These are phyloP conservation scores for Trypethelium eluteriae DNA, from an alignment of 495 filamentous ascomycete genomes.

Conservation along the genomic window DNA sequence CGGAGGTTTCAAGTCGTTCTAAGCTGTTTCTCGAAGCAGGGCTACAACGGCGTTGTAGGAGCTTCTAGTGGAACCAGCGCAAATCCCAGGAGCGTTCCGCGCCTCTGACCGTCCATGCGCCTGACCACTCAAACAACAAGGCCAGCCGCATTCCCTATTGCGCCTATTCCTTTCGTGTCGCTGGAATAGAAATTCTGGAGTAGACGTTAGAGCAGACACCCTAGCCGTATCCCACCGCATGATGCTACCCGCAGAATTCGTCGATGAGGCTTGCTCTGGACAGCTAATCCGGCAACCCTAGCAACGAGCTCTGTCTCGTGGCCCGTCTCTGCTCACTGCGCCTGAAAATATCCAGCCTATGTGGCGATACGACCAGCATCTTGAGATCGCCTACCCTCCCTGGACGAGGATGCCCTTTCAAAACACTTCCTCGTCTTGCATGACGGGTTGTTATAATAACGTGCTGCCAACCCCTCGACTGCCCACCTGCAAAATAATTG, in stretches of 20 bases:
- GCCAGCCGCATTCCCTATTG: neutral
- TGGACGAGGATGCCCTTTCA: slow-evolving; percentile 1
- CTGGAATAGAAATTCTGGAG: neutral
- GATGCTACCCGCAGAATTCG: slow-evolving; percentile 34
- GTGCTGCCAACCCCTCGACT: slow-evolving; percentile 11
- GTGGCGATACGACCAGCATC: slow-evolving; percentile 26
- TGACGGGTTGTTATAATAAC: slow-evolving; percentile 9
- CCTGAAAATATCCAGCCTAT: slow-evolving; percentile 7
- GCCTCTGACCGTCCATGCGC: slow-evolving; percentile 9
- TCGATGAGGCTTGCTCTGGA: slow-evolving; percentile 30
- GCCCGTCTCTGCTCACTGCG: slow-evolving; percentile 8
- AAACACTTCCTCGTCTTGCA: slow-evolving; percentile 12
- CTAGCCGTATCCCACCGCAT: slow-evolving; percentile 30
- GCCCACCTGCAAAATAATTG: slow-evolving; percentile 7
- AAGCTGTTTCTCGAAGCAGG: slow-evolving; percentile 8
- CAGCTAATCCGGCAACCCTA: slow-evolving; percentile 31
- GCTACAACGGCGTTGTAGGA: slow-evolving; percentile 11
- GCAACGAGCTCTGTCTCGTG: slow-evolving; percentile 35
- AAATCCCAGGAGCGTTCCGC: slow-evolving; percentile 12
- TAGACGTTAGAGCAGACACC: slow-evolving; percentile 12
- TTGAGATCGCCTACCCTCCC: slow-evolving; percentile 8
- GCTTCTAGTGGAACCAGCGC: slow-evolving; percentile 11
- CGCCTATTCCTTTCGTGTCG: slow-evolving; percentile 5
- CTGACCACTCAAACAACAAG: slow-evolving; percentile 9
- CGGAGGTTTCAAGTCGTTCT: slow-evolving; percentile 2